phyloP scores from a whole-genome alignment of 192 early-diverging fungal genomes.

The Linderina pennispora region DNA sequence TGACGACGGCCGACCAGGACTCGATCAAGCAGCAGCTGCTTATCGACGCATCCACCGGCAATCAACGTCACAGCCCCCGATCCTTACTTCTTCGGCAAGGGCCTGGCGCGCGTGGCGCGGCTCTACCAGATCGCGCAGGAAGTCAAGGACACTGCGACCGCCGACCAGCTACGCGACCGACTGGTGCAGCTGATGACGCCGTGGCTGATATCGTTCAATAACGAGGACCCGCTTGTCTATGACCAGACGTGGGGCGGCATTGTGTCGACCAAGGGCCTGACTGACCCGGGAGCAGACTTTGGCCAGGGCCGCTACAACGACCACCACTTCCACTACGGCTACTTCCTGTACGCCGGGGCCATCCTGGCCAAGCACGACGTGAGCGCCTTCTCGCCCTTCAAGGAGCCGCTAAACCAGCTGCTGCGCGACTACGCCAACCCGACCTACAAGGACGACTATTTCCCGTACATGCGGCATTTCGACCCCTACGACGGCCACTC shows the following conservation, averaged over 20 bases:
- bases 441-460: constrained; percentile 37
- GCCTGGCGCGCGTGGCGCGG: constrained; percentile 42
- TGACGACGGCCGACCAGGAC: constrained; percentile 14
- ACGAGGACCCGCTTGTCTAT: constrained; percentile 42
- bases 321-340: constrained; percentile 59
- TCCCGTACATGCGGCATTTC: constrained; percentile 49
- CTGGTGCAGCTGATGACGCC: constrained; percentile 18
- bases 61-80: constrained; percentile 30
- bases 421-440: constrained; percentile 56
- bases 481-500: constrained; percentile 60
- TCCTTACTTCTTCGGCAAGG: constrained; percentile 53
- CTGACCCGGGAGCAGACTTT: constrained; percentile 34
- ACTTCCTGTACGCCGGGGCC: constrained; percentile 50
- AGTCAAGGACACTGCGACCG: constrained; percentile 20
- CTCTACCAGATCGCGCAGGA: constrained; percentile 48
- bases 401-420: constrained; percentile 27
- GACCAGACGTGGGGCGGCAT: constrained; percentile 49
- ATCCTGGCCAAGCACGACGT: constrained; percentile 45
- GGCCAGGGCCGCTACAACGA: constrained; percentile 56
- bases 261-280: constrained; percentile 25
- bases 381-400: constrained; percentile 18
- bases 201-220: constrained; percentile 26
- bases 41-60: constrained; percentile 16
- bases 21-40: constrained; percentile 30
- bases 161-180: constrained; percentile 1